Conservation (phyloP, 1,139 yeast genomes). For the Kodamaea sp. region DNA sequence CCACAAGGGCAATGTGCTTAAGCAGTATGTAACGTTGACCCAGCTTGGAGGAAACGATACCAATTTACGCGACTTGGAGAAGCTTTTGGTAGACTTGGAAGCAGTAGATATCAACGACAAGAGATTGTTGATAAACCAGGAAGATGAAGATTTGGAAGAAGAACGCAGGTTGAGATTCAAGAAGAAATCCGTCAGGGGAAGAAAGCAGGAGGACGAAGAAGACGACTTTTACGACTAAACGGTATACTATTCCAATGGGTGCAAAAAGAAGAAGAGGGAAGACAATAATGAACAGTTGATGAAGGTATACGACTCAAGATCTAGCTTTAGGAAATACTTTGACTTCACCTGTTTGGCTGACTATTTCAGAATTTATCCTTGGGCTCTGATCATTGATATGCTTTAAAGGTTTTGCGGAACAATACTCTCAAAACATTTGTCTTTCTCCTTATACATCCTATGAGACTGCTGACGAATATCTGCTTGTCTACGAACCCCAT, state of each 20-base stretch:
- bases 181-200: constrained; percentile 53
- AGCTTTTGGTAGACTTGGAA: constrained; percentile 60
- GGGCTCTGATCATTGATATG: too few relatives aligned
- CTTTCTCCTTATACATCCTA: too few relatives aligned
- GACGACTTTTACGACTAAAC: constrained; percentile 48
- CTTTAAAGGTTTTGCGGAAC: too few relatives aligned
- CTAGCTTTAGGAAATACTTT: too few relatives aligned
- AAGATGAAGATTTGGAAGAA: constrained; percentile 47
- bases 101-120: constrained; percentile 68
- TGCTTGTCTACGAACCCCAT: too few relatives aligned
- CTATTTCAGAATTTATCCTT: too few relatives aligned
- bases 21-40: constrained; percentile 76
- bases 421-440: too few relatives aligned
- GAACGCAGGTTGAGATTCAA: constrained; percentile 52
- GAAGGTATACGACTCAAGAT: too few relatives aligned
- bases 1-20: constrained; percentile 69
- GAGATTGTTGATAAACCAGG: constrained; percentile 64
- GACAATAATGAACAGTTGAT: too few relatives aligned
- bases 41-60: constrained; percentile 86
- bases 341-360: too few relatives aligned
- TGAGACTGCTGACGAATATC: too few relatives aligned
- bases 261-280: too few relatives aligned
- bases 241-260: background rate
- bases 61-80: constrained; percentile 66
- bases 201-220: constrained; percentile 23